phyloP scores from a whole-genome alignment of 75 land plant species.

The Sequoia sempervirens region DNA sequence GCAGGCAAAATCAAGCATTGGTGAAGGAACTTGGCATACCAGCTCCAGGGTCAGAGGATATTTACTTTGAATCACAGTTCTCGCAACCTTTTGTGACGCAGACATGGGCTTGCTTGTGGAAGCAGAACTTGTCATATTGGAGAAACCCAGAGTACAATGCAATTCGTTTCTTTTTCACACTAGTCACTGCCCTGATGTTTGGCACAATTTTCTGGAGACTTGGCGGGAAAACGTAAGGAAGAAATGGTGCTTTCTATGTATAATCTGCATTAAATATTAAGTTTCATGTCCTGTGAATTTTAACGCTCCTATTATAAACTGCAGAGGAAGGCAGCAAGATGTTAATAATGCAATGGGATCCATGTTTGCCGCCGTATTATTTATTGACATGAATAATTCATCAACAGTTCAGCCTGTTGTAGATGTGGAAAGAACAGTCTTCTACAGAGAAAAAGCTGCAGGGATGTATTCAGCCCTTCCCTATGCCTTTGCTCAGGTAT shows the following conservation, averaged over 20 bases:
- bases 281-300: neutral
- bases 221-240: slow-evolving; percentile 48
- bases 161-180: slow-evolving; percentile 58
- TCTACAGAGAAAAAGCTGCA: slow-evolving; percentile 32
- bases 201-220: slow-evolving; percentile 67
- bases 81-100: slow-evolving; percentile 32
- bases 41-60: slow-evolving; percentile 22
- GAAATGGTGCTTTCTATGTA: slow-evolving; percentile 15
- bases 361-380: slow-evolving; percentile 27
- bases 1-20: slow-evolving; percentile 18
- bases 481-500: slow-evolving; percentile 31
- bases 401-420: slow-evolving; percentile 29
- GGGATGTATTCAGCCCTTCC: slow-evolving; percentile 34
- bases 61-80: slow-evolving; percentile 23
- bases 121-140: slow-evolving; percentile 60
- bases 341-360: slow-evolving; percentile 27
- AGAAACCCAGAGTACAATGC: slow-evolving; percentile 70
- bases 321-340: slow-evolving; percentile 11
- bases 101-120: slow-evolving; percentile 39
- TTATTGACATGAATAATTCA: slow-evolving; percentile 21
- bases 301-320: neutral
- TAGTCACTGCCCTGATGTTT: slow-evolving; percentile 42
- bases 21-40: slow-evolving; percentile 24
- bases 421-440: slow-evolving; percentile 25
- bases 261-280: neutral